phyloP scores from a whole-genome alignment of 106 monocot genomes.

The Iris macrosiphon region DNA sequence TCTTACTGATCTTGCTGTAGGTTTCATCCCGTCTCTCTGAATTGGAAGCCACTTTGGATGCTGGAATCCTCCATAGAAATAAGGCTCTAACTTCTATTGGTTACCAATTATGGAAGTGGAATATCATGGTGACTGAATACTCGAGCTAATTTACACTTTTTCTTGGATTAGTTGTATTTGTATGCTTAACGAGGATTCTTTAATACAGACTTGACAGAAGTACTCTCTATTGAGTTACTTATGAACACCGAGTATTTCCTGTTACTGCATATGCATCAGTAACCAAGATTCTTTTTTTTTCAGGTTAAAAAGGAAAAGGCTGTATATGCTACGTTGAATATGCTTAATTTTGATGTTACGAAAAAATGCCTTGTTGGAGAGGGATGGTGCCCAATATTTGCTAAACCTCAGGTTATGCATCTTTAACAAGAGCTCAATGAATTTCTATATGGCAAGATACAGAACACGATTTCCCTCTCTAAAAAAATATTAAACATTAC shows the following conservation, averaged over 20 bases:
- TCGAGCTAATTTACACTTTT: not conserved
- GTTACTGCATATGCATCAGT: not conserved
- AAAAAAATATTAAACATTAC: not conserved
- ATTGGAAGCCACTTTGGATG: constrained; percentile 87
- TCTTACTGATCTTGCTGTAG: constrained; percentile 13
- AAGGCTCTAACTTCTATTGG: constrained; percentile 76
- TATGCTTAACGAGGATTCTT: not conserved
- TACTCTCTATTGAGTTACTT: not conserved
- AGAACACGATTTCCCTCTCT: too few species aligned
- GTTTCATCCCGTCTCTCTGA: constrained; percentile 87
- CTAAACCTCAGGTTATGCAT: constrained; percentile 64
- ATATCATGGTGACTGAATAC: constrained; percentile 50
- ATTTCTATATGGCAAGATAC: not conserved
- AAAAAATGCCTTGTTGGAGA: constrained; percentile 99
- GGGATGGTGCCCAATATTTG: constrained; percentile 94
- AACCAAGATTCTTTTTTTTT: not conserved
- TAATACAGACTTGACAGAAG: not conserved
- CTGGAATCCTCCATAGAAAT: constrained; percentile 92
- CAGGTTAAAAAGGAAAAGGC: constrained; percentile 97
- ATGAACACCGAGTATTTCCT: not conserved
- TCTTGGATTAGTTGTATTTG: not conserved
- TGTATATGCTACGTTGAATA: constrained; percentile 94
- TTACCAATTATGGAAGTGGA: constrained; percentile 69
- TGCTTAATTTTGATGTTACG: constrained; percentile 98
- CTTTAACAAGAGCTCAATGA: not conserved